Percentiles rank a stretch among this genome's conserved stretches.
Evolutionary conservation across 1,284 basidiomycete species (phyloP).

Genomic region (Apiotrichum domesticum): DNA sequence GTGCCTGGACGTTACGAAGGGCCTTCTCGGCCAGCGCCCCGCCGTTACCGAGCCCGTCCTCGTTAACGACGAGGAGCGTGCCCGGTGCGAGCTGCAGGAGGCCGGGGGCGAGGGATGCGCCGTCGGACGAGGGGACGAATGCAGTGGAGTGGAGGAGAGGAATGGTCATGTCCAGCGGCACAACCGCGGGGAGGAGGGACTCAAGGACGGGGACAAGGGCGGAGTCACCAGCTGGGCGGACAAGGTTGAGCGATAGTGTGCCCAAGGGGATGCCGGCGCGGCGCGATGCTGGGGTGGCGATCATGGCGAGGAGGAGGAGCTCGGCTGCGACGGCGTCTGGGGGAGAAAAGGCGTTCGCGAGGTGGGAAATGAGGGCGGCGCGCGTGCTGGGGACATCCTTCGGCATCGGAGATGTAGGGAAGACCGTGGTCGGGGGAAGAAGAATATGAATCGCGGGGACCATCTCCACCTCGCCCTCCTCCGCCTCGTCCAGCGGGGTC

Average conservation of each 20-base stretch:
- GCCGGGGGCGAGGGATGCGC: constrained; percentile 34
- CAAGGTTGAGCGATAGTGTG: constrained; percentile 38
- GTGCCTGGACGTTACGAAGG: constrained; percentile 38
- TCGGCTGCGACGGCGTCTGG: constrained; percentile 36
- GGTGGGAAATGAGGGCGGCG: constrained; percentile 29
- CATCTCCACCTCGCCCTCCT: constrained; percentile 21
- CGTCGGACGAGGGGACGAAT: constrained; percentile 35
- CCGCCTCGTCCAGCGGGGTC: constrained; percentile 18
- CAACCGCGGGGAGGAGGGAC: constrained; percentile 25
- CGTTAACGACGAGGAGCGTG: constrained; percentile 19
- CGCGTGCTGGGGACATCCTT: constrained; percentile 9
- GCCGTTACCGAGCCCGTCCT: constrained; percentile 36
- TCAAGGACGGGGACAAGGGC: constrained; percentile 16
- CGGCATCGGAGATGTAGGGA: neutral
- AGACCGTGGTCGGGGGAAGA: constrained; percentile 6
- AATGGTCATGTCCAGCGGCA: constrained; percentile 33
- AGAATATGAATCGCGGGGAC: constrained; percentile 43
- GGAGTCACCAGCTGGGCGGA: constrained; percentile 11
- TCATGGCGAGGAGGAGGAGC: constrained; percentile 34
- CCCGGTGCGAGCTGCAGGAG: constrained; percentile 37
- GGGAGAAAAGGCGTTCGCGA: constrained; percentile 28
- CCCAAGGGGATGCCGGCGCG: constrained; percentile 30
- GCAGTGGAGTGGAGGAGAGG: constrained; percentile 29
- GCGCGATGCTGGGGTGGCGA: constrained; percentile 34
- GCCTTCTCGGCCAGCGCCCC: constrained; percentile 39